Evolutionary conservation across 768 basidiomycete species (phyloP), one percentile per base, ranked within the genome.

Genomic region (Tricholomella constricta): DNA sequence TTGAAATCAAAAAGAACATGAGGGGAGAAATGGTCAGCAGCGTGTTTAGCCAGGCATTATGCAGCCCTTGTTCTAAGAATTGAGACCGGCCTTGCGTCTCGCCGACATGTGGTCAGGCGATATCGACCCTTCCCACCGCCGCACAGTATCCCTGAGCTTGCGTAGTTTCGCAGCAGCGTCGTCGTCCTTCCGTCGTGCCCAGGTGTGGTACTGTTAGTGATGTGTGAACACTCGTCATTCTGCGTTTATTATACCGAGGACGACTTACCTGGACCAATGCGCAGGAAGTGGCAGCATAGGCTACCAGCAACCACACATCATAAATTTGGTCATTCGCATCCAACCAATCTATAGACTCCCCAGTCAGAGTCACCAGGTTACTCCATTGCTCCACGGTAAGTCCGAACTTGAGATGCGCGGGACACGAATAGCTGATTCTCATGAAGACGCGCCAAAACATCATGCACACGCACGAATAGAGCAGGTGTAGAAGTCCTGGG

Each of bases 371-470:
- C 43, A 94, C 82, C 44, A 97, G 78, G 46, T 78, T 73, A 17
- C 79, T 80, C 93, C 92, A 97, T 57, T 85, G 81, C 62, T 88
- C 86, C 23, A 94, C 79, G 2, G 86, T 89, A 58, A 95, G 72
- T 34, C 82, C 80, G 62, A 96, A 94, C 65, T 90, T 94, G 64
- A 96, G 81, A 64, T 97, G 94, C 10, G 83, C 83, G 8, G 96
- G 94, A 65, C 91, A 90, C 17, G 85, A 80, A 73, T 97, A 98
- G 52, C 91, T 94, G 70, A 98, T 93, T 46, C 96, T 84, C 92
- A 98, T 95, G 76, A 98, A 98, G 27, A 97, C 94, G 45, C 96
- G 88, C 86, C 93, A 97, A 72, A 97, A 95, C 69, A 98, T 90
- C 85, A 98, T 97, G 60, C 86, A 88, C 38, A 98, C 86, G 64